Percentiles rank a stretch among this genome's conserved stretches.
phyloP scores from a whole-genome alignment of 2,329 filamentous ascomycete species.

The Cladosporium sp. region DNA sequence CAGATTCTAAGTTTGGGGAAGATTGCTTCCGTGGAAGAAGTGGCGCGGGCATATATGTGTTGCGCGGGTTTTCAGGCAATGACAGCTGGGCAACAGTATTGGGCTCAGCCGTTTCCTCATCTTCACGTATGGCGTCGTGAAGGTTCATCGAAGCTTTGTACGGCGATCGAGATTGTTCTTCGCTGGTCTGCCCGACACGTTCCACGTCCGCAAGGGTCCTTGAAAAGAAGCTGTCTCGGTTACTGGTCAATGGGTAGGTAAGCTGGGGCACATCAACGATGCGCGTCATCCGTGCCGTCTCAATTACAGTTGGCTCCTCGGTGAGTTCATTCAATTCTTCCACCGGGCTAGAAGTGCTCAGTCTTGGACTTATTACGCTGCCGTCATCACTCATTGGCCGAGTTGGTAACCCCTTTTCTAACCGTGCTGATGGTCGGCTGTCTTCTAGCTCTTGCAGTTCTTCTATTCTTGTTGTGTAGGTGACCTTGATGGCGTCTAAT shows the following conservation, averaged over 20 bases:
- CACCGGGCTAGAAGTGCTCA: slow-evolving; percentile 35
- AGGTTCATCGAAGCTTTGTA: not conserved
- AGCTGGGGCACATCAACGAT: slow-evolving; percentile 47
- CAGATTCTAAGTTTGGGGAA: slow-evolving; percentile 43
- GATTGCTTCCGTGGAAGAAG: slow-evolving; percentile 64
- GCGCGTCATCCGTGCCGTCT: slow-evolving; percentile 55
- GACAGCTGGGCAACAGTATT: slow-evolving; percentile 27
- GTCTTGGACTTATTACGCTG: slow-evolving; percentile 40
- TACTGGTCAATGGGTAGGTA: slow-evolving; percentile 26
- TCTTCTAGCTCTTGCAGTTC: slow-evolving; percentile 75
- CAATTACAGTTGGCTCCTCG: slow-evolving; percentile 45
- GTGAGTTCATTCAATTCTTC: slow-evolving; percentile 32
- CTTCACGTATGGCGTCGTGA: slow-evolving; percentile 5
- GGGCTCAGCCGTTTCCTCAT: slow-evolving; percentile 16
- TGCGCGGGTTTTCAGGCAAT: slow-evolving; percentile 35
- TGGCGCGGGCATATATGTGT: slow-evolving; percentile 66
- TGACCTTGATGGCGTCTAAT: slow-evolving; percentile 86
- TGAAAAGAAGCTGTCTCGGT: slow-evolving; percentile 34
- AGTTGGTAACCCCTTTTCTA: slow-evolving; percentile 74
- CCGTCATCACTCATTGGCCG: slow-evolving; percentile 62
- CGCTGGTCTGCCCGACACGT: slow-evolving; percentile 17
- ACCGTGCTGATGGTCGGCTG: slow-evolving; percentile 40
- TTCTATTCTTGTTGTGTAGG: slow-evolving; percentile 85
- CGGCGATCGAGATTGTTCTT: not conserved
- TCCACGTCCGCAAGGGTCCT: slow-evolving; percentile 33